These are phyloP conservation scores for Xylaria scruposa DNA, from an alignment of 495 filamentous ascomycete species.

Conservation along the genomic window DNA sequence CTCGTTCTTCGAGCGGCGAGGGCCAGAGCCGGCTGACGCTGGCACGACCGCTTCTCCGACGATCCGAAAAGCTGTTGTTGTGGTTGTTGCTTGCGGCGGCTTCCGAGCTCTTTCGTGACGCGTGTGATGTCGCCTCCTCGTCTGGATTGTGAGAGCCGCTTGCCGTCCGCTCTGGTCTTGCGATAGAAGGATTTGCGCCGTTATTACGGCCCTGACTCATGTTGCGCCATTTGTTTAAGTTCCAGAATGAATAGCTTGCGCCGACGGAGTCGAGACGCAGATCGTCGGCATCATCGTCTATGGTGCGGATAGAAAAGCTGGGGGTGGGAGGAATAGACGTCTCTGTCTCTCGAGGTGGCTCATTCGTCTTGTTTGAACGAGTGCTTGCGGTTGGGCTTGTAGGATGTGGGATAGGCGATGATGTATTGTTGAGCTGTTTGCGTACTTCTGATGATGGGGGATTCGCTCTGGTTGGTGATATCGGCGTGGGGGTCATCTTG, in stretches of 20 bases:
- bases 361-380: slow-evolving; percentile 28
- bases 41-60: slow-evolving; percentile 32
- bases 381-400: slow-evolving; percentile 30
- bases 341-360: slow-evolving; percentile 30
- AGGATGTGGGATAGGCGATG: slow-evolving; percentile 29
- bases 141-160: slow-evolving; percentile 26
- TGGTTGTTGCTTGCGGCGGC: neutral
- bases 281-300: slow-evolving; percentile 38
- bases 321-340: slow-evolving; percentile 41
- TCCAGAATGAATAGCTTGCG: slow-evolving; percentile 51
- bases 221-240: slow-evolving; percentile 51
- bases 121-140: slow-evolving; percentile 14
- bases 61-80: slow-evolving; percentile 25
- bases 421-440: slow-evolving; percentile 46
- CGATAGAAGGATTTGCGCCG: slow-evolving; percentile 25
- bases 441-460: slow-evolving; percentile 49
- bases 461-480: slow-evolving; percentile 34
- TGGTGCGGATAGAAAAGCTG: slow-evolving; percentile 48
- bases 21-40: slow-evolving; percentile 19
- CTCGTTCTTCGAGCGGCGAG: slow-evolving; percentile 27
- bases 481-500: slow-evolving; percentile 47
- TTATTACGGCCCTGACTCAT: slow-evolving; percentile 40
- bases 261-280: slow-evolving; percentile 36
- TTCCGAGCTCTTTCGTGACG: slow-evolving; percentile 27
- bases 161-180: slow-evolving; percentile 26